Evolutionary conservation across 257 asterid genomes (phyloP), one percentile per base, ranked within the genome.

Genomic region (Solanum rostratum): DNA sequence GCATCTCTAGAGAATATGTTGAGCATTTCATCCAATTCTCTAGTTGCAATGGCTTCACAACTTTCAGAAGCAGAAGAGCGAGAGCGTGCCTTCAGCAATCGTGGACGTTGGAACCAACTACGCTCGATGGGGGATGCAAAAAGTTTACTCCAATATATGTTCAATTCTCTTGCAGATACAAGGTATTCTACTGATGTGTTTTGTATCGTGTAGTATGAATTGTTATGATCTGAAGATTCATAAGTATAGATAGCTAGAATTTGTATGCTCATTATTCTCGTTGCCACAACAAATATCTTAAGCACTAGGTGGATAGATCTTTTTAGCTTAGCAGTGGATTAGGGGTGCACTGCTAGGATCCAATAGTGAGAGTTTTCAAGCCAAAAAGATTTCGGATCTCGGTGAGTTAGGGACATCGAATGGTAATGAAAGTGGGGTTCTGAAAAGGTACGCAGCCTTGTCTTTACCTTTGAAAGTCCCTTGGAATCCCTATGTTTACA

Each of bases 61-160:
- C 97, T 97, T 83, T 97, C 99, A 39, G 99, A 97, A 89, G 99
- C 99, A 53, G 99, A 97, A 92, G 99, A 97, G 85, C 88, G 99
- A 60, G 99, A 97, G 87, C 97, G 99, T 10, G 90, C 93, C 68
- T 88, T 90, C 83, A 87, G 88, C 83, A 87, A 87, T 85, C 97
- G 98, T 84, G 99, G 99, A 66, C 95, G 99, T 53, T 97, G 97
- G 97, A 97, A 95, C 89, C 98, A 97, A 83, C 93, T 97, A 55
- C 97, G 99, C 37, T 95, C 99, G 27, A 95, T 97, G 98, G 98
- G 94, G 41, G 99, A 97, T 62, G 97, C 99, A 15, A 97, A 93
- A 88, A 90, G 88, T 88, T 87, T 94, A 87, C 98, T 97, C 79
- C 99, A 97, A 74, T 84, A 92, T 87, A 97, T 95, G 96, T 93